Evolutionary conservation across 75 land plant species (phyloP).

Genomic region (Picea sitchensis): DNA sequence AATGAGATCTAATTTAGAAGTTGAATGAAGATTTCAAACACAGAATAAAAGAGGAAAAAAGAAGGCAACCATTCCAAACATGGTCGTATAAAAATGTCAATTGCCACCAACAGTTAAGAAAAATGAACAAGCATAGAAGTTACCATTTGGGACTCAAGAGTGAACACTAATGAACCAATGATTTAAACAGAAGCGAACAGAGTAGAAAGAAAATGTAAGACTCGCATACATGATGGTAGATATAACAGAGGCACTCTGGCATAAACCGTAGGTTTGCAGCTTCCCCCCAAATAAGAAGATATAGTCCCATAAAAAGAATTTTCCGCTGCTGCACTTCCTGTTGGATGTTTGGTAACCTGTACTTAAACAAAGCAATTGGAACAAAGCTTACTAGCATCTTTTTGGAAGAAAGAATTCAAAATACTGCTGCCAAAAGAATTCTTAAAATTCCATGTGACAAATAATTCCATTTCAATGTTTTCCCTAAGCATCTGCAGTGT

Average conservation of each 20-base stretch:
- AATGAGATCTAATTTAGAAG: neutral
- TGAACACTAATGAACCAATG: too few species aligned
- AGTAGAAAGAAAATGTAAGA: neutral
- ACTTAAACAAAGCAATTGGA: neutral
- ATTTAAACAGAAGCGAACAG: too few species aligned
- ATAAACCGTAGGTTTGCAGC: slow-evolving; percentile 97
- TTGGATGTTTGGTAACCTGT: slow-evolving; percentile 82
- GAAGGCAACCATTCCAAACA: too few species aligned
- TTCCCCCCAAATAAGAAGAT: slow-evolving; percentile 98
- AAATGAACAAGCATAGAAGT: too few species aligned
- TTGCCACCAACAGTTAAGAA: too few species aligned
- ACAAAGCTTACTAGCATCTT: neutral
- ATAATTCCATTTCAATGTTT: neutral
- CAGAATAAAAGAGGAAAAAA: neutral
- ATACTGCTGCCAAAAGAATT: neutral
- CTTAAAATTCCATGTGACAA: neutral
- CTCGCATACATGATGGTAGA: slow-evolving; percentile 85
- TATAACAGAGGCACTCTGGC: slow-evolving; percentile 99
- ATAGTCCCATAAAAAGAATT: slow-evolving; percentile 83
- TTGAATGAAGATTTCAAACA: neutral
- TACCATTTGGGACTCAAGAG: too few species aligned
- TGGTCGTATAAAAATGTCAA: too few species aligned
- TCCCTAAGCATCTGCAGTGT: neutral
- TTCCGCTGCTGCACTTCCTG: slow-evolving; percentile 89
- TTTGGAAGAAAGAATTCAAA: neutral